Base-by-base conservation (phyloP, 169 alveolate genomes). In the Cryptosporidium xiaoi region DNA sequence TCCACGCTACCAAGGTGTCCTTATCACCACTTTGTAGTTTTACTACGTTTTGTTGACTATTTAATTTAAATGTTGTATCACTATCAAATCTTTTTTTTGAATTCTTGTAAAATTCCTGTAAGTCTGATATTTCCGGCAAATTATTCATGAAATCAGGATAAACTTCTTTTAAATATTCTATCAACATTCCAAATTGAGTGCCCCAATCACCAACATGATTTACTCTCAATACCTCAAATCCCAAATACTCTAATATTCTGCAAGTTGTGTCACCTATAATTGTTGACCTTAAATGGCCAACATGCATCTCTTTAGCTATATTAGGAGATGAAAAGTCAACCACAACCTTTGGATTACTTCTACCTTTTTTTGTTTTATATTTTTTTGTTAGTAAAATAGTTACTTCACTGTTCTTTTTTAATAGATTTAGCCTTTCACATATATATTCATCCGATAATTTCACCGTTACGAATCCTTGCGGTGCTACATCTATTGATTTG, bases 161-260 rank as follows among this genome's bases (percentile, higher is more conserved):
- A 51, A 93, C 93, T 44, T 90, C 93, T 58, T 89, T 90, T 90
- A 96, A 90, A 92, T 97, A 95, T 71, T 96, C 97, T 82, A 98
- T 96, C 3, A 97, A 95, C 99, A 98, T 98, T 16, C 99, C 99
- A 90, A 98, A 98, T 90, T 98, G 99, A 20, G 99, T 98, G 24
- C 99, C 99, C 99, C 99, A 98, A 91, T 98, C 99, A 7, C 99
- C 99, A 46, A 98, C 92, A 90, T 98, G 99, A 83, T 98, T 98
- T 29, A 97, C 90, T 60, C 99, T 92, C 56, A 90, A 83, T 27
- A 95, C 97, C 36, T 93, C 93, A 53, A 93, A 94, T 58, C 94
- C 96, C 82, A 90, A 67, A 66, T 90, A 96, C 87, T 96, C 99
- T 4, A 96, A 91, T 44, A 95, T 92, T 71, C 97, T 91, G 93